Evolutionary conservation across 495 filamentous ascomycete species (phyloP).

Genomic region (Aspergillus wentii): DNA sequence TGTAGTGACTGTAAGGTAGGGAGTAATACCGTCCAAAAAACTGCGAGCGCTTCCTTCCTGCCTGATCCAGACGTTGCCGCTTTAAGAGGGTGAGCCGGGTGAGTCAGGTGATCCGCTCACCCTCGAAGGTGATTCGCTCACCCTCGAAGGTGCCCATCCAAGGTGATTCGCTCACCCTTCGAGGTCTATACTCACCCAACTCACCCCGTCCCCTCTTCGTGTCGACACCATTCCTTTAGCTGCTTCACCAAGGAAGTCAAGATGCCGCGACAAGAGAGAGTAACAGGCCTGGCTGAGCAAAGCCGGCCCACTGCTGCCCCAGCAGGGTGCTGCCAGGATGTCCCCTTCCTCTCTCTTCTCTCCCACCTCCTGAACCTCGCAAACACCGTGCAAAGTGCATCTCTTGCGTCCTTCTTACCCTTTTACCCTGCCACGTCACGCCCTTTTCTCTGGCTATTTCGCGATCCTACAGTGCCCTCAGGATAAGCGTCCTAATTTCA

Average conservation of each 20-base stretch:
- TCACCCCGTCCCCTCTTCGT: slow-evolving; percentile 7
- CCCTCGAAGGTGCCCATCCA: slow-evolving; percentile 2
- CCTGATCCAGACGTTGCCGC: slow-evolving; percentile 7
- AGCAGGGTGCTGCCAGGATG: not conserved
- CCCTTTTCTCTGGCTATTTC: too few species aligned
- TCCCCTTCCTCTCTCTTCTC: slow-evolving; percentile 2
- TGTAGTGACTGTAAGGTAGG: too few species aligned
- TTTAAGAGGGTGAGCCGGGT: slow-evolving; percentile 11
- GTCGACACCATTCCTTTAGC: slow-evolving; percentile 4
- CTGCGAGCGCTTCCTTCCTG: too few species aligned
- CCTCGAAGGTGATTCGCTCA: slow-evolving; percentile 6
- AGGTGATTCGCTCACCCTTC: slow-evolving; percentile 1
- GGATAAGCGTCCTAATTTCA: too few species aligned
- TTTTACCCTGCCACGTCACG: too few species aligned
- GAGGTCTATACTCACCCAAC: slow-evolving; percentile 7
- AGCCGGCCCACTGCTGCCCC: slow-evolving; percentile 2
- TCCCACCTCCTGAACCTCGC: slow-evolving; percentile 1
- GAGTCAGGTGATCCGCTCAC: slow-evolving; percentile 9
- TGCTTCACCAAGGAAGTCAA: slow-evolving; percentile 5
- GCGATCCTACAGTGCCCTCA: too few species aligned
- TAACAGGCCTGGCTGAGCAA: too few species aligned
- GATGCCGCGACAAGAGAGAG: not conserved
- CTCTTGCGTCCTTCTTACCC: too few species aligned
- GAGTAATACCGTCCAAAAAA: too few species aligned
- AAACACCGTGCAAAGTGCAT: slow-evolving; percentile 6